These are phyloP conservation scores for Climacium dendroides DNA, from an alignment of 225 moss, liverwort and hornwort species.

Conservation along the genomic window DNA sequence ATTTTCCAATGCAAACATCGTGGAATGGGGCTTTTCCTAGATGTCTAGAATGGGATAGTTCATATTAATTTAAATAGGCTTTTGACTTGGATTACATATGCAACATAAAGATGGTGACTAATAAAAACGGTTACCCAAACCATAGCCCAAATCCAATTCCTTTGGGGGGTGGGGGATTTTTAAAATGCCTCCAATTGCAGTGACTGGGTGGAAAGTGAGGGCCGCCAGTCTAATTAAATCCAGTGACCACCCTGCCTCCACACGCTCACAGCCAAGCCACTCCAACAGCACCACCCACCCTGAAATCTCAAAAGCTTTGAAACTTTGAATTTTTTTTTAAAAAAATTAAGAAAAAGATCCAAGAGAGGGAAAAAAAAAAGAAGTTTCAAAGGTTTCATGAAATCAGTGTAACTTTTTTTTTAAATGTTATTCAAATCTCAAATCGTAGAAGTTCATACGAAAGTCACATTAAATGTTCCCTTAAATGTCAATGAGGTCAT, in stretches of 20 bases:
- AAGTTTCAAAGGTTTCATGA: background rate
- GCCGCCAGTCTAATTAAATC: background rate
- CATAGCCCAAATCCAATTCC: background rate
- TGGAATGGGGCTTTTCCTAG: accelerated
- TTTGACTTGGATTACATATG: background rate
- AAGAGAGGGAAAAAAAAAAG: too few species aligned
- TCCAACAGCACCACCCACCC: background rate
- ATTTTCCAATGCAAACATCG: background rate
- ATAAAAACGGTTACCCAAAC: background rate
- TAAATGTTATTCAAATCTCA: background rate
- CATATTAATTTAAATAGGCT: background rate
- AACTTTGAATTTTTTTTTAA: too few species aligned
- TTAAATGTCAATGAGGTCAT: too few species aligned
- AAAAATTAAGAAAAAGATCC: too few species aligned
- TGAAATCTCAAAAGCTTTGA: background rate
- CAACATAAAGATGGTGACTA: background rate
- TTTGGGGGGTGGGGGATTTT: background rate
- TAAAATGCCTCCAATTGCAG: background rate
- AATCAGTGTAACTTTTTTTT: too few species aligned
- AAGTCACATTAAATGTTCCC: too few species aligned
- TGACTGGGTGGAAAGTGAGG: background rate
- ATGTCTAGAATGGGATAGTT: background rate
- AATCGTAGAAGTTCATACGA: background rate
- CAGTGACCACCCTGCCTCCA: background rate
- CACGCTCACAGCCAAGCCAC: background rate